Percentiles rank a stretch among this genome's conserved stretches.
These are phyloP conservation scores for Cadophora malorum DNA, from an alignment of 2,329 filamentous ascomycete genomes.

Conservation along the genomic window DNA sequence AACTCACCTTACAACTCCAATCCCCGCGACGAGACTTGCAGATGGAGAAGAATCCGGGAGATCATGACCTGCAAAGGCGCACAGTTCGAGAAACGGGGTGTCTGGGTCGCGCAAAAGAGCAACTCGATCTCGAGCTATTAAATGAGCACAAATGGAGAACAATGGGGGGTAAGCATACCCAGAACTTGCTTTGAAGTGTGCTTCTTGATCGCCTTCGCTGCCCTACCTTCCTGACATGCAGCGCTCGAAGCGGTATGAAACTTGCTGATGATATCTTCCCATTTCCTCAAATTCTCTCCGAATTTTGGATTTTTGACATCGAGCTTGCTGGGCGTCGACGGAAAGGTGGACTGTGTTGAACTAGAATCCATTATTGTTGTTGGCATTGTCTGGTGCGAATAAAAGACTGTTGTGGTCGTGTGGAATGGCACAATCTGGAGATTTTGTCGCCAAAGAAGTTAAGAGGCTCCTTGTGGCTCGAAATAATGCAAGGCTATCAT, in stretches of 20 bases:
- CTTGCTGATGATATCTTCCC: conserved; percentile 22
- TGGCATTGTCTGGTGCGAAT: not conserved
- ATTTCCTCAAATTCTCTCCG: conserved; percentile 22
- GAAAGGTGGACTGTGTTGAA: not conserved
- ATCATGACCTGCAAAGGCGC: conserved; percentile 47
- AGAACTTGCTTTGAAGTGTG: conserved; percentile 24
- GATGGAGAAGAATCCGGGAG: conserved; percentile 47
- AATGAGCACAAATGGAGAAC: no score
- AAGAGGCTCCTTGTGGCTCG: not conserved
- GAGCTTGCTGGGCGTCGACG: conserved; percentile 7
- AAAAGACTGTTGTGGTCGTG: not conserved
- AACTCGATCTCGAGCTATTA: conserved; percentile 48
- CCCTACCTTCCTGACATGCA: conserved; percentile 21
- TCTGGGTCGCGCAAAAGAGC: conserved; percentile 48
- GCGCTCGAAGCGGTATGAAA: conserved; percentile 13
- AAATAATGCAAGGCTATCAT: not conserved
- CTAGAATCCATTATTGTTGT: not conserved
- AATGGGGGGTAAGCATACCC: conserved; percentile 5
- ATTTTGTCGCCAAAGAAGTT: not conserved
- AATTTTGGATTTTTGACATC: conserved; percentile 17
- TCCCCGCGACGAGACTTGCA: conserved; percentile 49
- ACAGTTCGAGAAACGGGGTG: conserved; percentile 50
- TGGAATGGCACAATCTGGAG: not conserved
- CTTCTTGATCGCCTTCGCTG: conserved; percentile 18
- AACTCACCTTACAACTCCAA: conserved; percentile 45